phyloP scores from a whole-genome alignment of 2,329 filamentous ascomycete species.

The Aplosporella prunicola region DNA sequence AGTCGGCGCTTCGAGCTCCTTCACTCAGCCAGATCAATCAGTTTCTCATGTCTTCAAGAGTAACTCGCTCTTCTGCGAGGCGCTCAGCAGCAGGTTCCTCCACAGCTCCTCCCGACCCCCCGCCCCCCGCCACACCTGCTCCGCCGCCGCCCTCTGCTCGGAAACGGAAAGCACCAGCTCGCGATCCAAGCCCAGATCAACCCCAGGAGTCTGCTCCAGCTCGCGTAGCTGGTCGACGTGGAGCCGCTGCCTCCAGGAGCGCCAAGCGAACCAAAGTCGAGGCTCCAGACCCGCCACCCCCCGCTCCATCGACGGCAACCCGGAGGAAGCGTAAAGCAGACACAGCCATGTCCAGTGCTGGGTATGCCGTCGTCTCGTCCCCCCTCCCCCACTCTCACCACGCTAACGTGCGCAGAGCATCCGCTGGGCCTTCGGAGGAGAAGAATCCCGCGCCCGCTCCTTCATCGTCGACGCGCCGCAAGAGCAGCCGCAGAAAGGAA shows the following conservation, averaged over 20 bases:
- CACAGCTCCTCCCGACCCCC: constrained; percentile 31
- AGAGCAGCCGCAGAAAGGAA: constrained; percentile 63
- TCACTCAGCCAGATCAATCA: constrained; percentile 19
- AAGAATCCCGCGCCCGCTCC: constrained; percentile 43
- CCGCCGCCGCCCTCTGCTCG: constrained; percentile 43
- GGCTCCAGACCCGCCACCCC: constrained; percentile 36
- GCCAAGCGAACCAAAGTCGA: constrained; percentile 56
- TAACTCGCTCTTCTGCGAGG: constrained; percentile 90
- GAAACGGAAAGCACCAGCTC: constrained; percentile 65
- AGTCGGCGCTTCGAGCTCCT: constrained; percentile 22
- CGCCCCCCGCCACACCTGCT: constrained; percentile 31
- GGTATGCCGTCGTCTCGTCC: constrained; percentile 41
- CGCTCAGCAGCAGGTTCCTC: constrained; percentile 65
- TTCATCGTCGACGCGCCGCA: constrained; percentile 61
- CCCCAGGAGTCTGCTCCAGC: constrained; percentile 32
- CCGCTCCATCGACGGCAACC: constrained; percentile 30
- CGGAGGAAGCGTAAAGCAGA: constrained; percentile 49
- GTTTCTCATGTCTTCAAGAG: constrained; percentile 89
- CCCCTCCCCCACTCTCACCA: constrained; percentile 9
- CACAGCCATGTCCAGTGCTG: constrained; percentile 63
- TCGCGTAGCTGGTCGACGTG: constrained; percentile 26
- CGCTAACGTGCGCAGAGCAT: constrained; percentile 41
- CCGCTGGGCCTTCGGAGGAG: constrained; percentile 56
- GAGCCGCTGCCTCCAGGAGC: constrained; percentile 23
- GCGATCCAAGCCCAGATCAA: constrained; percentile 37